Evolutionary conservation across 2,329 filamentous ascomycete genomes (phyloP), one percentile per base, ranked within the genome.

Genomic region (Penicillium sp.): DNA sequence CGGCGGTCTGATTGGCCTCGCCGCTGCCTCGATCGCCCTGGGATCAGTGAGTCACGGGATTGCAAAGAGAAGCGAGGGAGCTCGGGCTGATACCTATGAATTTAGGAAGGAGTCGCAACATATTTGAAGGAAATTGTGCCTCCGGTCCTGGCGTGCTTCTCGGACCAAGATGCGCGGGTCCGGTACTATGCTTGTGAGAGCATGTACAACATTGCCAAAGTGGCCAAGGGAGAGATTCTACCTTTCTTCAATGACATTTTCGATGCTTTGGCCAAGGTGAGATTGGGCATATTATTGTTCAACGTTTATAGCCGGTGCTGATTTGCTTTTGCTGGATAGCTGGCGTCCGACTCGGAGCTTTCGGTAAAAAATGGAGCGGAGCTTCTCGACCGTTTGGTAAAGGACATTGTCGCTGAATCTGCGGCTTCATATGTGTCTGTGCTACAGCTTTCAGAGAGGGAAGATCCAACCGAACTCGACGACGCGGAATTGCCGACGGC

Each of bases 191-290:
- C 94, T 22, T 99, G 94, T 75, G 94, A 99, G 77, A 95, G 92
- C 72, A 99, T 99, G 94, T 99, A 99, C 76, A 99, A 99, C 74
- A 99, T 99, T 68, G 92, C 94, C 67, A 99, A 99, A 76, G 94
- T 99, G 43, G 94, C 92, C 54, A 99, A 99, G 74, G 94, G 95
- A 33, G 94, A 99, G 74, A 94, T 99, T 18, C 75, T 99, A 59
- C 83, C 95, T 36, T 99, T 96, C 78, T 99, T 99, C 74, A 99
- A 99, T 74, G 89, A 95, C 65, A 94, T 99, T 57, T 99, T 99
- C 68, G 94, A 99, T 76, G 91, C 94, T 20, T 78, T 99, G 48
- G 96, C 92, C 77, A 97, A 96, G 82, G 91, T 95, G 76, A 56
- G 75, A 35, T 16, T 53, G 28, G 14, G 16, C 44, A 31, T 22